phyloP scores from a whole-genome alignment of 2,329 filamentous ascomycete species.

The Cladosporium cucumerinum region DNA sequence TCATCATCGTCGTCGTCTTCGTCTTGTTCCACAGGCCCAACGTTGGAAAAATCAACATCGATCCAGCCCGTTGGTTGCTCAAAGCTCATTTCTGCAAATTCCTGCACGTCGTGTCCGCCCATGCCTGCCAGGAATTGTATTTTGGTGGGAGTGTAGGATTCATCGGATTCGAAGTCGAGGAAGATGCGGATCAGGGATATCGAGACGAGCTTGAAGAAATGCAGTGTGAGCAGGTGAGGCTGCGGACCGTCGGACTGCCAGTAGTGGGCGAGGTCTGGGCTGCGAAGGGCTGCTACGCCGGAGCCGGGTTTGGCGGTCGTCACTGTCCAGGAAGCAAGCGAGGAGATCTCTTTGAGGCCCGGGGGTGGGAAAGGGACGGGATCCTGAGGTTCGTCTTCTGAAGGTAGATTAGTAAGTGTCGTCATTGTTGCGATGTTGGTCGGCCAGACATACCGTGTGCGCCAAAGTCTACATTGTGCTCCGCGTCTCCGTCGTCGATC shows the following conservation, averaged over 20 bases:
- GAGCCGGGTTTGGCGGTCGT: conserved; percentile 78
- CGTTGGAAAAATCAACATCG: conserved; percentile 68
- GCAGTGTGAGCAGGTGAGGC: conserved; percentile 76
- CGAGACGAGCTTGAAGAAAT: conserved; percentile 78
- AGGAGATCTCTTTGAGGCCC: conserved; percentile 75
- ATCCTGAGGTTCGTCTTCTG: conserved; percentile 19
- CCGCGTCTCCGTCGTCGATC: conserved; percentile 62
- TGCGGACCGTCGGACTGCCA: conserved; percentile 88
- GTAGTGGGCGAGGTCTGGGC: conserved; percentile 68
- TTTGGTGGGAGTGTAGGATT: conserved; percentile 93
- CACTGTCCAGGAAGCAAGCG: conserved; percentile 78
- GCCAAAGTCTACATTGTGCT: conserved; percentile 27
- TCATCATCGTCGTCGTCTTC: conserved; percentile 31
- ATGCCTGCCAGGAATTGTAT: conserved; percentile 87
- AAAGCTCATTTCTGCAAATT: conserved; percentile 78
- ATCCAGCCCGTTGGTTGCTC: conserved; percentile 85
- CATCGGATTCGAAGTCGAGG: conserved; percentile 87
- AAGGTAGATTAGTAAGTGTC: not conserved
- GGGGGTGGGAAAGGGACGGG: conserved; percentile 33
- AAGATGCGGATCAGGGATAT: conserved; percentile 77
- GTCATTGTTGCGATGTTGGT: not conserved
- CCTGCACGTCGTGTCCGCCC: conserved; percentile 84
- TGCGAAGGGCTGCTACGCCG: conserved; percentile 71
- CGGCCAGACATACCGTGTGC: not conserved
- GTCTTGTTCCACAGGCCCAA: conserved; percentile 46